Evolutionary conservation across 2,329 filamentous ascomycete species (phyloP), one percentile per base, ranked within the genome.

Genomic region (Penicillium sp.): DNA sequence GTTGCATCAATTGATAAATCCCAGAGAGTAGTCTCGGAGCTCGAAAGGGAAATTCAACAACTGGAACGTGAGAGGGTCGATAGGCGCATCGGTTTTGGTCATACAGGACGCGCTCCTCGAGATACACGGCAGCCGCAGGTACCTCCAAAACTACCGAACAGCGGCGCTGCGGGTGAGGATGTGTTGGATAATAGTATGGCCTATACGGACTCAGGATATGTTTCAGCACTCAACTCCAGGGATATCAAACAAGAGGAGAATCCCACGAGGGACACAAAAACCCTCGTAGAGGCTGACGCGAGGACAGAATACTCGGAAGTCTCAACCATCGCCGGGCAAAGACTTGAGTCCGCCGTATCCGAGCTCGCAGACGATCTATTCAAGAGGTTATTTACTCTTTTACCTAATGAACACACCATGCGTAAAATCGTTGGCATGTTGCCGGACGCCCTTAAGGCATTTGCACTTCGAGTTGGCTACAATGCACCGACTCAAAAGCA

Each of bases 11-110:
- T 88, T 71, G 85, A 86, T 63, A 90, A 91, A 77, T 87, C 90
- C 57, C 83, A 82, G 65, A 90, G 90, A 56, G 89, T 90, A 57
- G 90, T 96, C 74, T 86, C 89, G 75, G 86, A 87, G 66, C 87
- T 93, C 63, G 83, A 89, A 68, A 79, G 81, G 58, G 91, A 93
- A 69, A 91, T 94, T 75, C 74, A 79, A 50, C 85, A 88, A 59
- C 85, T 96, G 65, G 73, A 83, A 65, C 80, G 77, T 62, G 90
- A 93, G 76, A 80, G 80, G 53, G 75, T 78, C 44, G 73, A 76
- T 64, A 74, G 75, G 71, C 31, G 31, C 31, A 35, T 35, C 31
- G 11, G 1, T 35, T 3, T 35, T 11, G 31, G 31, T 35, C 7
- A 35, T 3, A 35, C 21, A 21, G 21, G 21, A 21, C 1, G 21